These are phyloP conservation scores for Fusarium albosuccineum DNA, from an alignment of 2,329 filamentous ascomycete genomes.

Conservation along the genomic window DNA sequence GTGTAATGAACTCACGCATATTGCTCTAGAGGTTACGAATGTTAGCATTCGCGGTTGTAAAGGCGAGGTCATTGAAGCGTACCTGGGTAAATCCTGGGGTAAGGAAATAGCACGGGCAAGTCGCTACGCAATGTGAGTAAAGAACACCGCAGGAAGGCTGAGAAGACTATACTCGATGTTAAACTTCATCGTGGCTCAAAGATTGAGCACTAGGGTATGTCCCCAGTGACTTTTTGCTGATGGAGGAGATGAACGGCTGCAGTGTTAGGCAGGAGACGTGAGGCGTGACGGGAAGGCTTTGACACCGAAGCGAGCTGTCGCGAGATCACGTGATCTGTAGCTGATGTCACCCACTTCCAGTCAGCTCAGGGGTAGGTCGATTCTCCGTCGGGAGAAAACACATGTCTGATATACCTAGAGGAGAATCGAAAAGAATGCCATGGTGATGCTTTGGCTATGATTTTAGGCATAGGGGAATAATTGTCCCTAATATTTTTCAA, in stretches of 20 bases:
- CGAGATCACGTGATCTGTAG: conserved; percentile 48
- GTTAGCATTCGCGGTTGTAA: conserved; percentile 2
- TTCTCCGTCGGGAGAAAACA: no score
- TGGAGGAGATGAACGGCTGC: conserved; percentile 17
- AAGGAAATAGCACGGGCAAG: conserved; percentile 69
- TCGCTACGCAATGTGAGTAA: conserved; percentile 57
- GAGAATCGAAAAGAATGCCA: no score
- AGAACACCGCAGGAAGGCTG: background rate
- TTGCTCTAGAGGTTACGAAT: conserved; percentile 57
- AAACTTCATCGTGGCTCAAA: conserved; percentile 62
- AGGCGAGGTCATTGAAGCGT: conserved; percentile 34
- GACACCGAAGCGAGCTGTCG: conserved; percentile 41
- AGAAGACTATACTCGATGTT: conserved; percentile 61
- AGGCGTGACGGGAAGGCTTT: conserved; percentile 43
- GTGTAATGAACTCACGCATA: conserved; percentile 60
- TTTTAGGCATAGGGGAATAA: no score
- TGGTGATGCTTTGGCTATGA: no score
- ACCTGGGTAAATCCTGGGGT: conserved; percentile 71
- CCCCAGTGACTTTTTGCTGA: conserved; percentile 28
- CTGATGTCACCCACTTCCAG: conserved; percentile 20
- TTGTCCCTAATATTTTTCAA: no score
- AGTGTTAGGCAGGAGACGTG: conserved; percentile 30
- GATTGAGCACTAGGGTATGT: conserved; percentile 27
- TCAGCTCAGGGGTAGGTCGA: no score
- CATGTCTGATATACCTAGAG: no score